phyloP scores from a whole-genome alignment of 139 green algal species.

The Haematococcus lacustris region DNA sequence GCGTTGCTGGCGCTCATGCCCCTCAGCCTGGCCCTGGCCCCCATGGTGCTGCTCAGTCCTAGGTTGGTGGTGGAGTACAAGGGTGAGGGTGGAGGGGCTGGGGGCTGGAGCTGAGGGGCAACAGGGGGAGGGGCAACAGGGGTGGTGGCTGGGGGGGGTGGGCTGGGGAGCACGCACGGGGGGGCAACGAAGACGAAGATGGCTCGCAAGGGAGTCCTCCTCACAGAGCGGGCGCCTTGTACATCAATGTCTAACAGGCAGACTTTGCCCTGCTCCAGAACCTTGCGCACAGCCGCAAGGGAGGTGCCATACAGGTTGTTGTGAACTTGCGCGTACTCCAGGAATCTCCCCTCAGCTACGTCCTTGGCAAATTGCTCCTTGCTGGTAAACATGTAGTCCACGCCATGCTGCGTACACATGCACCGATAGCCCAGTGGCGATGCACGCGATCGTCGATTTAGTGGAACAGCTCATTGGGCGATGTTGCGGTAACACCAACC shows the following conservation, averaged over 20 bases:
- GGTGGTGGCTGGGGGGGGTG: too few relatives aligned
- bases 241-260: slow-evolving; percentile 55
- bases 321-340: slow-evolving; percentile 74
- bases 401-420: slow-evolving; percentile 49
- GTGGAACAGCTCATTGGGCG: background rate
- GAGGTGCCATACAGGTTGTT: slow-evolving; percentile 79
- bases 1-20: too few relatives aligned
- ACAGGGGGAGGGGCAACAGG: too few relatives aligned
- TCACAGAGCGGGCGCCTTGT: slow-evolving; percentile 46
- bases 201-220: slow-evolving; percentile 27
- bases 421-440: background rate
- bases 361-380: slow-evolving; percentile 65
- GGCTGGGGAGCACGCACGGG: too few relatives aligned
- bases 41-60: too few relatives aligned
- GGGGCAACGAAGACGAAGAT: slow-evolving; percentile 86
- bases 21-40: too few relatives aligned
- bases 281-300: slow-evolving; percentile 48
- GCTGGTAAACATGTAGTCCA: slow-evolving; percentile 74
- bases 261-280: slow-evolving; percentile 41
- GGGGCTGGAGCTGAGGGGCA: too few relatives aligned
- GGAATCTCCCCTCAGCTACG: slow-evolving; percentile 65
- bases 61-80: too few relatives aligned
- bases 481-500: slow-evolving; percentile 1
- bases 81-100: too few relatives aligned
- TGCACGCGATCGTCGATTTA: background rate